Evolutionary conservation across 441 rosid genomes (phyloP), one percentile per base, ranked within the genome.

Genomic region (Populus tomentosa): DNA sequence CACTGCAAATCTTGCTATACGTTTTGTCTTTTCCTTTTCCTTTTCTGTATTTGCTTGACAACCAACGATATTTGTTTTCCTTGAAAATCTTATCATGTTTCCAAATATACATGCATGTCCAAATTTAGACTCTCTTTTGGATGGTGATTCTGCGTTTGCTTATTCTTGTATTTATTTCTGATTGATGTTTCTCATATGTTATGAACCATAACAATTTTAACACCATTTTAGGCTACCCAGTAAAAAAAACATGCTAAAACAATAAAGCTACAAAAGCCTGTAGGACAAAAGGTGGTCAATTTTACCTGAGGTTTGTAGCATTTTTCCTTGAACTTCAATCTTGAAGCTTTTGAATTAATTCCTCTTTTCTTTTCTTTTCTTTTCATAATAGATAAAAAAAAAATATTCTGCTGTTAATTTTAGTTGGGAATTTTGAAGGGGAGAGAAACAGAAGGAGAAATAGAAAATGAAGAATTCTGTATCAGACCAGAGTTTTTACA

Each of bases 401-500:
- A 0, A 24, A 30, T 3, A 35, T 35, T 30, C 1, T 35, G 38
- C 38, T 35, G 32, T 72, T 24, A 18, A 11, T 24, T 9, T 20
- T 10, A 46, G 38, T 14, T 26, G 38, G 67, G 30, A 18, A 46
- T 53, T 53, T 50, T 21, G 23, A 11, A 38, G 74, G 26, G 35
- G 30, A 6, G 23, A 9, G 56, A 24, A 10, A 35, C 10, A 26
- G 59, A 63, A 28, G 36, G 13, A 30, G 21, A 36, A 26, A 28
- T 30, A 30, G 32, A 85, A 61, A 65, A 95, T 95, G 99, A 89
- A 92, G 83, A 89, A 89, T 76, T 90, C 97, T 5, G 86, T 80
- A 30, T 95, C 99, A 0, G 97, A 95, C 46, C 97, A 89, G 73
- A 91, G 95, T 69, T 87, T 94, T 69, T 93, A 89, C 89, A 81